These are phyloP conservation scores for Pseudopyricularia javanii DNA, from an alignment of 2,329 filamentous ascomycete species.

Conservation along the genomic window DNA sequence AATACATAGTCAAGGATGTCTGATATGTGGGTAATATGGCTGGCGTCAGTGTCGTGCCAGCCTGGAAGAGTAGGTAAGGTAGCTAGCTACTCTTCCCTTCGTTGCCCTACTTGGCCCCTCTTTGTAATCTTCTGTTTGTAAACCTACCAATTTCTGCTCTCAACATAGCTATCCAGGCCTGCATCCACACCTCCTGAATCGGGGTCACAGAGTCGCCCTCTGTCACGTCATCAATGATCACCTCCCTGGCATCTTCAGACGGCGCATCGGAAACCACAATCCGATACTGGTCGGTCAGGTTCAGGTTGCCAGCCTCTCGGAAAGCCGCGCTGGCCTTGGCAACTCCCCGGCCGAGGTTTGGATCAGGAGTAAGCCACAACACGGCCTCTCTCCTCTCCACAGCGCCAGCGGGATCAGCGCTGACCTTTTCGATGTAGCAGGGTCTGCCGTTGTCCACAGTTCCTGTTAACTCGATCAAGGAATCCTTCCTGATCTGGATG, in stretches of 20 bases:
- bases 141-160: conserved; percentile 12
- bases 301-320: conserved; percentile 59
- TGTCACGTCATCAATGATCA: conserved; percentile 50
- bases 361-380: conserved; percentile 5
- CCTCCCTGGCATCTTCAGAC: conserved; percentile 40
- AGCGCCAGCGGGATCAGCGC: background rate
- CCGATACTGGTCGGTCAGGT: conserved; percentile 51
- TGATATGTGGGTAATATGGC: background rate
- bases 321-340: conserved; percentile 58
- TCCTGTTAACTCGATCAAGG: conserved; percentile 8
- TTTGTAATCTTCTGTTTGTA: background rate
- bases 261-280: conserved; percentile 40
- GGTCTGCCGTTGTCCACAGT: conserved; percentile 7
- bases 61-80: background rate
- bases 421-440: conserved; percentile 7
- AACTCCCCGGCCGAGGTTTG: conserved; percentile 10
- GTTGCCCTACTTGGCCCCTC: background rate
- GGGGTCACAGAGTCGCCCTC: conserved; percentile 14
- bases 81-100: background rate
- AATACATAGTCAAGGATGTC: conserved; percentile 51
- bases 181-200: conserved; percentile 17
- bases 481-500: conserved; percentile 10
- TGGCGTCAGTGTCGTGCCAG: background rate
- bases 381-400: conserved; percentile 6
- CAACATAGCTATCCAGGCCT: conserved; percentile 23